A percentile compares a stretch with the other conserved stretches of the same genome.
Evolutionary conservation across 805 yeast species (phyloP).

Genomic region (Yamadazyma sp.): DNA sequence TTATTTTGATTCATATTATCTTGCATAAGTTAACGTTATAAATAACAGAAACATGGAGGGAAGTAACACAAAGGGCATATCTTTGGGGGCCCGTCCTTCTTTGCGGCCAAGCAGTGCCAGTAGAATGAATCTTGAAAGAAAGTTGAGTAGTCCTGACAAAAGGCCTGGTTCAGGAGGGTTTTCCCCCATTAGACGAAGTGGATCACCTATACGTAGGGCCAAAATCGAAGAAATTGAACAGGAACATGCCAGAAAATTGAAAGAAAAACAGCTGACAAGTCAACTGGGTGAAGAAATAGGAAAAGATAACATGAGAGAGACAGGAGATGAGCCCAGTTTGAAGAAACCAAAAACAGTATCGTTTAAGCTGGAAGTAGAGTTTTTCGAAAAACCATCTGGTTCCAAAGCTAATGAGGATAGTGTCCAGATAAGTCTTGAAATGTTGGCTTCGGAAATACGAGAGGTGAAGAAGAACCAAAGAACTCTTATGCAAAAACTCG

Average conservation of each 20-base stretch:
- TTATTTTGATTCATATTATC: no score
- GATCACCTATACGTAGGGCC: conserved; percentile 33
- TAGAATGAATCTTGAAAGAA: neutral
- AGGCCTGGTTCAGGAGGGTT: conserved; percentile 4
- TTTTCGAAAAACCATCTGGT: conserved; percentile 7
- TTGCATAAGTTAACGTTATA: no score
- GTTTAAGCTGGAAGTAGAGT: conserved; percentile 11
- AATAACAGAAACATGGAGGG: no score
- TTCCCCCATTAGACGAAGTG: conserved; percentile 29
- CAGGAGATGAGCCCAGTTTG: neutral
- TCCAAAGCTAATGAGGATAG: neutral
- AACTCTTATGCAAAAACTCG: conserved; percentile 9
- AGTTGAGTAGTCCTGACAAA: neutral
- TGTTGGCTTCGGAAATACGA: conserved; percentile 3
- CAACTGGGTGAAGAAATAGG: neutral
- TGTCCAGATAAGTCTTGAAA: neutral
- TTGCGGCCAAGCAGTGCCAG: conserved; percentile 2
- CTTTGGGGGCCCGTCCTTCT: neutral
- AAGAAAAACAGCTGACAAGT: conserved; percentile 9
- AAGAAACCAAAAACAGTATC: conserved; percentile 12
- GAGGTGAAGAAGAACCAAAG: conserved; percentile 3
- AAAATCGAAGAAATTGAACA: conserved; percentile 28
- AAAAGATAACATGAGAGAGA: no score
- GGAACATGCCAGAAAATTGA: conserved; percentile 8
- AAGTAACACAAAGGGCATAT: neutral